Conservation (phyloP, 2,329 filamentous ascomycete genomes). For the Penicillium sp. region DNA sequence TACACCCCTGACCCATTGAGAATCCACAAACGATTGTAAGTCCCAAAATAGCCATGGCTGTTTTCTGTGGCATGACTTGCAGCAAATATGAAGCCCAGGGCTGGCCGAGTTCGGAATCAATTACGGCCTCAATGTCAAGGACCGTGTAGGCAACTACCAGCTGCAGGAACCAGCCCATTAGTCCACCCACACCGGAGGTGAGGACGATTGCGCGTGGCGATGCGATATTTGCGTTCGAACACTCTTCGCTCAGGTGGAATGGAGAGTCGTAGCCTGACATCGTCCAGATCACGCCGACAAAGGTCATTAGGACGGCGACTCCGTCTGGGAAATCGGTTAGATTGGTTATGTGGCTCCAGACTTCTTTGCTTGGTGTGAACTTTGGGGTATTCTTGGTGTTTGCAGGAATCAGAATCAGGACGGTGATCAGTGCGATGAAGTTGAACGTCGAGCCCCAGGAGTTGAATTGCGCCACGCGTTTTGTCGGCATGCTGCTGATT, state of each 20-base stretch:
- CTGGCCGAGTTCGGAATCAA: conserved; percentile 65
- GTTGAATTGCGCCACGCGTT: conserved; percentile 70
- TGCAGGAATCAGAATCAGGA: conserved; percentile 69
- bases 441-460: conserved; percentile 71
- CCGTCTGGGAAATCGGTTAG: conserved; percentile 69
- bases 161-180: conserved; percentile 73
- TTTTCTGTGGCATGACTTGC: conserved; percentile 62
- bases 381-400: conserved; percentile 58
- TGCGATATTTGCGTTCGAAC: conserved; percentile 70
- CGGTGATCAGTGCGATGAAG: conserved; percentile 65
- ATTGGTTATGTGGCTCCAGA: conserved; percentile 68
- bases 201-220: conserved; percentile 71
- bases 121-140: conserved; percentile 59
- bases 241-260: conserved; percentile 75
- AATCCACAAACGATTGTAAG: conserved; percentile 70
- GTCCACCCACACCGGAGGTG: conserved; percentile 65
- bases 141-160: conserved; percentile 73
- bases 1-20: conserved; percentile 72
- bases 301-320: conserved; percentile 69
- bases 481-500: conserved; percentile 71
- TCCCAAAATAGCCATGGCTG: conserved; percentile 62
- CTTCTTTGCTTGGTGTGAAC: conserved; percentile 59
- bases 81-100: conserved; percentile 71
- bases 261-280: conserved; percentile 68
- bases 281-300: conserved; percentile 70